These are phyloP conservation scores for Orychophragmus violaceus DNA, from an alignment of 345 rosid species.

Conservation along the genomic window DNA sequence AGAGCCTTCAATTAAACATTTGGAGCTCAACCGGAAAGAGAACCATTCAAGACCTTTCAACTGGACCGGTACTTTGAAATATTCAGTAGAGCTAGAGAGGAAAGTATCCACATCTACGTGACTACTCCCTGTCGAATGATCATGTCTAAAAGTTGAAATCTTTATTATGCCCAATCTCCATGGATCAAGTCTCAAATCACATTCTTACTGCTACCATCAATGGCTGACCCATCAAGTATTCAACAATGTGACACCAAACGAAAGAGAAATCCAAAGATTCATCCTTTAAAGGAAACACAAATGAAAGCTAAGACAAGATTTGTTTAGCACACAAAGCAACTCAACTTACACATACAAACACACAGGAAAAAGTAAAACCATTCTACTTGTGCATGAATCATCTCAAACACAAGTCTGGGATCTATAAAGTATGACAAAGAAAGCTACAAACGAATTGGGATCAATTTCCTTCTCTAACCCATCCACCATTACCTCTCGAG, in stretches of 20 bases:
- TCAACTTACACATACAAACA: conserved; percentile 14
- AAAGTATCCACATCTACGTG: not conserved
- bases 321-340: not conserved
- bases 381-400: conserved; percentile 6
- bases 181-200: not conserved
- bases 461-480: not conserved
- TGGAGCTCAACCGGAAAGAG: not conserved
- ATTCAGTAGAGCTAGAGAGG: not conserved
- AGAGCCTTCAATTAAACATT: not conserved
- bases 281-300: not conserved
- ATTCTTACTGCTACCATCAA: not conserved
- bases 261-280: conserved; percentile 11
- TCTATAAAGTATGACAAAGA: not conserved
- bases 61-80: not conserved
- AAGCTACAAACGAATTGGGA: conserved; percentile 1
- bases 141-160: not conserved
- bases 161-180: not conserved
- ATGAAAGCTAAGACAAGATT: not conserved
- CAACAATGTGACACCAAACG: not conserved
- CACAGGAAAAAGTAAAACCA: not conserved
- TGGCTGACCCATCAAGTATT: not conserved
- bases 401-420: not conserved
- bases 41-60: not conserved
- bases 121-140: not conserved
- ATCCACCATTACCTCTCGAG: not conserved